Evolutionary conservation across 1,284 basidiomycete species (phyloP).

Genomic region (Cystobasidium sp.): DNA sequence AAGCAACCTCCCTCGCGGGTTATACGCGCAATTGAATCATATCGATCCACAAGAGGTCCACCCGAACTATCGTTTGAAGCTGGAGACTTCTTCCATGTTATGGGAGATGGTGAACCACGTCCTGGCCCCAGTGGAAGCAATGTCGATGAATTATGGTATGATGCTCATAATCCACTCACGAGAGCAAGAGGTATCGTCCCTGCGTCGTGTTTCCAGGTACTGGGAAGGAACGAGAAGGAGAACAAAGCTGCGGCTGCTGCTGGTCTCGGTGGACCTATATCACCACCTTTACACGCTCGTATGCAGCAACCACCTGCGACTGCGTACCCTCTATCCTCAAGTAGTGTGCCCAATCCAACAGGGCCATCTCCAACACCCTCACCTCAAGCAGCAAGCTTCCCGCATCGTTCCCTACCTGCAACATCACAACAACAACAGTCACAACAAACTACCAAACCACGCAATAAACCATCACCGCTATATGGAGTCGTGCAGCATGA

Average conservation of each 20-base stretch:
- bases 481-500: constrained; percentile 96
- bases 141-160: constrained; percentile 56
- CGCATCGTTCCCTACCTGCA: constrained; percentile 11
- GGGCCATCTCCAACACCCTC: constrained; percentile 47
- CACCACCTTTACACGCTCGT: constrained; percentile 8
- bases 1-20: constrained; percentile 85
- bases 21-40: constrained; percentile 78
- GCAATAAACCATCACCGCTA: constrained; percentile 55
- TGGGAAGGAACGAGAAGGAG: constrained; percentile 52
- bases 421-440: background rate
- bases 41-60: constrained; percentile 70
- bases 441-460: background rate
- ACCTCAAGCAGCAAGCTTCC: constrained; percentile 30
- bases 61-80: constrained; percentile 88
- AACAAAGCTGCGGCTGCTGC: constrained; percentile 42
- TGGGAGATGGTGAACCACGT: constrained; percentile 67
- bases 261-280: constrained; percentile 9
- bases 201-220: constrained; percentile 75
- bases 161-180: constrained; percentile 73
- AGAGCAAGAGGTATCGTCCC: constrained; percentile 91
- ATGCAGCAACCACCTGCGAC: constrained; percentile 1
- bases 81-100: constrained; percentile 98
- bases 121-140: constrained; percentile 1
- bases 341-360: constrained; percentile 8
- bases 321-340: constrained; percentile 9